Conservation (phyloP, 2,329 filamentous ascomycete species). For the Ophiobolus disseminans region DNA sequence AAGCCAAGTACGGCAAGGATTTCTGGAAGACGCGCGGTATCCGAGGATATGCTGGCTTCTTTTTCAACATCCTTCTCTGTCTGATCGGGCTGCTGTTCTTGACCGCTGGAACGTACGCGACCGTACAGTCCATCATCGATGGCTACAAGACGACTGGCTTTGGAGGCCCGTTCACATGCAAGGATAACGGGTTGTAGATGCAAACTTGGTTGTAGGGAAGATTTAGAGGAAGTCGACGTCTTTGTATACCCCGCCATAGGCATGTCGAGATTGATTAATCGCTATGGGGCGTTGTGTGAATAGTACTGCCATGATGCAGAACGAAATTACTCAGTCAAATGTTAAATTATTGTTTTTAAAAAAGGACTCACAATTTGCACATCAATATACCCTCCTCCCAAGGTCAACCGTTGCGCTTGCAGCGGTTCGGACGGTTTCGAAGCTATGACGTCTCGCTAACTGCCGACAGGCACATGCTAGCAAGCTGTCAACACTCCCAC, state of each 20-base stretch:
- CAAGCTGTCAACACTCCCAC: slow-evolving; percentile 33
- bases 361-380: too few species aligned
- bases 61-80: slow-evolving; percentile 76
- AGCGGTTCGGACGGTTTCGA: slow-evolving; percentile 1
- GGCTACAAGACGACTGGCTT: slow-evolving; percentile 71
- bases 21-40: slow-evolving; percentile 63
- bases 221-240: neutral
- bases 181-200: slow-evolving; percentile 66
- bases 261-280: neutral
- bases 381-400: too few species aligned
- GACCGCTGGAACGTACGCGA: slow-evolving; percentile 77
- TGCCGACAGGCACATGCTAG: slow-evolving; percentile 24
- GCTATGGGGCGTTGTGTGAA: neutral
- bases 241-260: slow-evolving; percentile 8
- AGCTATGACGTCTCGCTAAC: slow-evolving; percentile 43
- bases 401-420: neutral
- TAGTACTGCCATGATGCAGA: too few species aligned
- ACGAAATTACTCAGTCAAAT: too few species aligned
- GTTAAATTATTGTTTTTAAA: too few species aligned
- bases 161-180: slow-evolving; percentile 76
- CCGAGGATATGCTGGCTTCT: slow-evolving; percentile 61
- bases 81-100: slow-evolving; percentile 80
- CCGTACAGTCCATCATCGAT: slow-evolving; percentile 75
- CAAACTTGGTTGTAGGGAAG: neutral
- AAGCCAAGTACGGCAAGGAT: slow-evolving; percentile 64